Percentiles rank a stretch among this genome's conserved stretches.
Evolutionary conservation across 164 flowering plant genomes (phyloP).

Genomic region (Aristolochia californica): DNA sequence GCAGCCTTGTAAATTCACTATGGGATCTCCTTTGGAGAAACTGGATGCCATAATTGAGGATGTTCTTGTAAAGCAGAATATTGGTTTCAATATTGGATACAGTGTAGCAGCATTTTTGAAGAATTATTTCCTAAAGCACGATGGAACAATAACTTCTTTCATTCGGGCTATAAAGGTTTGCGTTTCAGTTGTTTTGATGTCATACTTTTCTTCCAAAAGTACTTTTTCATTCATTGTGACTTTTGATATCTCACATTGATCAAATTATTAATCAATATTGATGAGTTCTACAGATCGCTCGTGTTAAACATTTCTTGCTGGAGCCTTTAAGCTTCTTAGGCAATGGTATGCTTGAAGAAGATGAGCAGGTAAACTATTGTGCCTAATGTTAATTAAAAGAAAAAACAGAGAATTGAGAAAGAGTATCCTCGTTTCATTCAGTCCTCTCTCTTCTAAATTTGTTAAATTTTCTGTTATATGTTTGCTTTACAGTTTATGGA

Average conservation of each 20-base stretch:
- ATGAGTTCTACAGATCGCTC: constrained; percentile 50
- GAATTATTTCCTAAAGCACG: constrained; percentile 68
- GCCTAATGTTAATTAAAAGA: neutral
- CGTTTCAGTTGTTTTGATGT: neutral
- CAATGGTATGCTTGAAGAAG: constrained; percentile 26
- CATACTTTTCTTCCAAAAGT: neutral
- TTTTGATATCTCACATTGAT: too few species aligned
- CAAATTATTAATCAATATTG: neutral
- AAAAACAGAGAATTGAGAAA: neutral
- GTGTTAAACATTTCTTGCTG: constrained; percentile 49
- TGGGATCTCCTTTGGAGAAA: constrained; percentile 67
- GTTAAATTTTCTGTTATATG: too few species aligned
- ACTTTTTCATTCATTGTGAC: neutral
- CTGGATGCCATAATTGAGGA: constrained; percentile 75
- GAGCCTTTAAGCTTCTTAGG: constrained; percentile 59
- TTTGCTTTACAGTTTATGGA: too few species aligned
- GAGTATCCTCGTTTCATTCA: neutral
- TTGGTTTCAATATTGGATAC: constrained; percentile 53
- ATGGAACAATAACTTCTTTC: constrained; percentile 81
- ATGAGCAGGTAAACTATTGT: constrained; percentile 22
- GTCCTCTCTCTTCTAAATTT: too few species aligned
- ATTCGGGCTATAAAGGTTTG: constrained; percentile 76
- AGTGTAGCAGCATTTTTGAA: constrained; percentile 65
- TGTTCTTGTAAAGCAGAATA: constrained; percentile 44
- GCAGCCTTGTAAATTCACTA: constrained; percentile 39